phyloP scores from a whole-genome alignment of 495 filamentous ascomycete species.

The Endocarpon pusillum region DNA sequence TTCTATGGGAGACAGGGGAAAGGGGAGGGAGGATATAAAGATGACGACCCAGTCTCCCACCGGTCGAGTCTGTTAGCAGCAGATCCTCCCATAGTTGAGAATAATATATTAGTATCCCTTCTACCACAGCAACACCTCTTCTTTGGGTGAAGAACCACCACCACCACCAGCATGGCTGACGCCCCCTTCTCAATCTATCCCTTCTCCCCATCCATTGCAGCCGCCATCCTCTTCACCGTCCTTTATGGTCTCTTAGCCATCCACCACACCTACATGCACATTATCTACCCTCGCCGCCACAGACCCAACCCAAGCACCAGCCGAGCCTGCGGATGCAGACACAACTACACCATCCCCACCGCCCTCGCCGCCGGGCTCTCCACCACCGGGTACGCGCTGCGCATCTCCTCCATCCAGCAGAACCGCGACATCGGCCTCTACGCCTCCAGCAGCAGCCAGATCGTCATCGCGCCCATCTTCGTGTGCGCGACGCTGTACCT shows the following conservation, averaged over 20 bases:
- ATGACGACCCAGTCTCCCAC: no score
- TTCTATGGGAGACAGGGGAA: no score
- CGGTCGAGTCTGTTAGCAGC: no score
- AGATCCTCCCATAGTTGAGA: no score
- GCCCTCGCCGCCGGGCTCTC: slow-evolving; percentile 10
- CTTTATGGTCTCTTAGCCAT: neutral
- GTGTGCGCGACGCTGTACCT: slow-evolving; percentile 19
- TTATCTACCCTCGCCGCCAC: neutral
- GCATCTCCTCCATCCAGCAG: slow-evolving; percentile 6
- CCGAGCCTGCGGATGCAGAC: no score
- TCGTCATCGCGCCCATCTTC: slow-evolving; percentile 18
- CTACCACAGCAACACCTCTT: no score
- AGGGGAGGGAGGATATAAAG: no score
- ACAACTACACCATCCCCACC: slow-evolving; percentile 9
- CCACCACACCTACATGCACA: slow-evolving; percentile 1
- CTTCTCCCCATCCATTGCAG: slow-evolving; percentile 2
- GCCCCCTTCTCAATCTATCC: slow-evolving; percentile 2
- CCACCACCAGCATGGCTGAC: no score
- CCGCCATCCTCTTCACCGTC: slow-evolving; percentile 2
- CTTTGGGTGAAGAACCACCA: no score
- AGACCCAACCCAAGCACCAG: no score
- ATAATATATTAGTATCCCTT: no score
- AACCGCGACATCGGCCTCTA: slow-evolving; percentile 9
- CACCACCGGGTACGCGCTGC: slow-evolving; percentile 11
- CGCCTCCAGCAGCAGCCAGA: slow-evolving; percentile 15